These are phyloP conservation scores for Neonectria sp. DNA, from an alignment of 2,329 filamentous ascomycete genomes.

Conservation along the genomic window DNA sequence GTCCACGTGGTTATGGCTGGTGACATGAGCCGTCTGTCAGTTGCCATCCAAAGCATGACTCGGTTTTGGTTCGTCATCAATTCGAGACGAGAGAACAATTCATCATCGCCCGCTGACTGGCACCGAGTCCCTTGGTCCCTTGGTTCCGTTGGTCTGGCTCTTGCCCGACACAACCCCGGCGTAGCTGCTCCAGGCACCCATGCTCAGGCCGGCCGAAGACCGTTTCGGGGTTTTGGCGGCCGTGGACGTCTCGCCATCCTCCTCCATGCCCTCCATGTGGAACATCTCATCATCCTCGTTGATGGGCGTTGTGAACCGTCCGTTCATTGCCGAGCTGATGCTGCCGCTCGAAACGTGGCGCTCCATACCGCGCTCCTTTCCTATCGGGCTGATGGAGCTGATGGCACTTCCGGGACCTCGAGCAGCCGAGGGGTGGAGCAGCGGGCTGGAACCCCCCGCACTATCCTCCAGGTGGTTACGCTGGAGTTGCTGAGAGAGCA, in stretches of 20 bases:
- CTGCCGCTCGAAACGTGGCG: slow-evolving; percentile 73
- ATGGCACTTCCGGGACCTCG: slow-evolving; percentile 57
- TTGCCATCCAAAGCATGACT: slow-evolving; percentile 24
- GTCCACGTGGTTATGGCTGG: slow-evolving; percentile 41
- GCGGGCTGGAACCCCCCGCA: slow-evolving; percentile 60
- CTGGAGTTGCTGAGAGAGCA: slow-evolving; percentile 74
- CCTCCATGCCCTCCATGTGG: slow-evolving; percentile 75
- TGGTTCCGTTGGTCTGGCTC: slow-evolving; percentile 45
- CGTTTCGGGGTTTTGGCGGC: slow-evolving; percentile 64
- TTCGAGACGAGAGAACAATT: neutral
- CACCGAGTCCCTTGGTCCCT: slow-evolving; percentile 49
- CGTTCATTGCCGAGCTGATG: slow-evolving; percentile 67
- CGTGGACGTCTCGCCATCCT: slow-evolving; percentile 67
- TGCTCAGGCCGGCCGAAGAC: slow-evolving; percentile 60
- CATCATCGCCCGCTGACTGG: slow-evolving; percentile 51
- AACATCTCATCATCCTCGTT: slow-evolving; percentile 76
- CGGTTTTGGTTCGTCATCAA: slow-evolving; percentile 18
- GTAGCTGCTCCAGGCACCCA: slow-evolving; percentile 60
- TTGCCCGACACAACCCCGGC: slow-evolving; percentile 54
- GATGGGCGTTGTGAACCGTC: slow-evolving; percentile 75
- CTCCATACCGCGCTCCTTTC: slow-evolving; percentile 63
- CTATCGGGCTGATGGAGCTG: slow-evolving; percentile 56
- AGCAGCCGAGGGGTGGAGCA: slow-evolving; percentile 66
- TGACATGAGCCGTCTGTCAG: slow-evolving; percentile 42
- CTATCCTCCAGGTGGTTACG: slow-evolving; percentile 69